These are phyloP conservation scores for Bathelium albidoporum DNA, from an alignment of 495 filamentous ascomycete genomes.

Conservation along the genomic window DNA sequence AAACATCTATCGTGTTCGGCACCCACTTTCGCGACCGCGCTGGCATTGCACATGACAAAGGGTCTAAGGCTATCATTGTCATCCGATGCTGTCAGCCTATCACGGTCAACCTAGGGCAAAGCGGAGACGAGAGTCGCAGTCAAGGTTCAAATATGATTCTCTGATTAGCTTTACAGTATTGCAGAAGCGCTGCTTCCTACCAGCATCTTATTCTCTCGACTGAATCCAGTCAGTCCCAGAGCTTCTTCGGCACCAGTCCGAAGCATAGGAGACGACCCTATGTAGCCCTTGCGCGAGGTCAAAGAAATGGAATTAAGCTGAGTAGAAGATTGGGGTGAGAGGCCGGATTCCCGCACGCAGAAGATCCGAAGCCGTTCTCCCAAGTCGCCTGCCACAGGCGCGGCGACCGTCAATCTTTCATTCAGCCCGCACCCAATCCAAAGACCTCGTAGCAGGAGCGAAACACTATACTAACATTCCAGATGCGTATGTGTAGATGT, in stretches of 20 bases:
- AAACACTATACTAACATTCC: conserved; percentile 34
- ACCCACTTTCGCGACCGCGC: no score
- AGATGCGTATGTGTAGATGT: conserved; percentile 30
- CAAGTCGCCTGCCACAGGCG: conserved; percentile 34
- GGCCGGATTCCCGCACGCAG: conserved; percentile 26
- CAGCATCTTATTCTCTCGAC: conserved; percentile 41
- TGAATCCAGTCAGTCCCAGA: conserved; percentile 20
- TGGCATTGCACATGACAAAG: no score
- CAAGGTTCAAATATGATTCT: conserved; percentile 10
- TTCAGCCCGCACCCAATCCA: conserved; percentile 15
- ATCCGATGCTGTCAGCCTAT: background rate
- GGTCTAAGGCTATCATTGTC: no score
- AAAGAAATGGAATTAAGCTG: background rate
- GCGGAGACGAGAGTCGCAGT: background rate
- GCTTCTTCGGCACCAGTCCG: conserved; percentile 39
- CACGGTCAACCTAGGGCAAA: background rate
- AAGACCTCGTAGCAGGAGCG: conserved; percentile 6
- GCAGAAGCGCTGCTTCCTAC: conserved; percentile 31
- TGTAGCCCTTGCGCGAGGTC: background rate
- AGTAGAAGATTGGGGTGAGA: background rate
- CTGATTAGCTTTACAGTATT: conserved; percentile 26
- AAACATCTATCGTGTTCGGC: background rate
- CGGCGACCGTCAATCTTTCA: conserved; percentile 11
- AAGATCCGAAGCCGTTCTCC: conserved; percentile 25
- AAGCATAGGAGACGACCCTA: conserved; percentile 44